Percentiles rank a stretch among this genome's conserved stretches.
These are phyloP conservation scores for Backusella macrospora DNA, from an alignment of 192 early-diverging fungal species.

Conservation along the genomic window DNA sequence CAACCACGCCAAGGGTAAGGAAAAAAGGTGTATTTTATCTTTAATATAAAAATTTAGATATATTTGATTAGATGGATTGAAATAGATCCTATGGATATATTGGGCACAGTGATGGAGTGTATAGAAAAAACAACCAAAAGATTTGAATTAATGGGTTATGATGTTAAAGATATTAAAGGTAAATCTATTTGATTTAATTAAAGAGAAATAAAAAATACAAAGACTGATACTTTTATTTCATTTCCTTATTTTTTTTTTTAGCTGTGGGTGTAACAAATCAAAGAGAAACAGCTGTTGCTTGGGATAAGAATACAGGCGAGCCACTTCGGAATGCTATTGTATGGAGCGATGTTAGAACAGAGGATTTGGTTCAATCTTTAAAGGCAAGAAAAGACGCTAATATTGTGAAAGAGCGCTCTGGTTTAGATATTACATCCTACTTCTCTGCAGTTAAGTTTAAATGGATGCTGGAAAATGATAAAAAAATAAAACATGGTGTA, in stretches of 20 bases:
- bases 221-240: background rate
- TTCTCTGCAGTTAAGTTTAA: conserved; percentile 90
- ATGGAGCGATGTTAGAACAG: conserved; percentile 89
- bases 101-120: conserved; percentile 68
- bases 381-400: conserved; percentile 44
- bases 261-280: conserved; percentile 93
- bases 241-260: conserved; percentile 27
- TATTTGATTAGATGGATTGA: conserved; percentile 76
- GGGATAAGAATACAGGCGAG: conserved; percentile 80
- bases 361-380: conserved; percentile 69
- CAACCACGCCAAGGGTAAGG: conserved; percentile 71
- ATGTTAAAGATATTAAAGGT: conserved; percentile 49
- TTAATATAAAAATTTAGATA: background rate
- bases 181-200: background rate
- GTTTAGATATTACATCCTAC: conserved; percentile 89
- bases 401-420: conserved; percentile 59
- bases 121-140: conserved; percentile 65
- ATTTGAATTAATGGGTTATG: conserved; percentile 63
- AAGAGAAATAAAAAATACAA: background rate
- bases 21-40: background rate
- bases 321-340: conserved; percentile 87
- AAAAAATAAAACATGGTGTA: conserved; percentile 68
- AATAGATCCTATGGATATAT: conserved; percentile 79
- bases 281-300: conserved; percentile 87
- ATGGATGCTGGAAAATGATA: conserved; percentile 90